Conservation (phyloP, 148 eudicot species). For the Persicaria maculosa region DNA sequence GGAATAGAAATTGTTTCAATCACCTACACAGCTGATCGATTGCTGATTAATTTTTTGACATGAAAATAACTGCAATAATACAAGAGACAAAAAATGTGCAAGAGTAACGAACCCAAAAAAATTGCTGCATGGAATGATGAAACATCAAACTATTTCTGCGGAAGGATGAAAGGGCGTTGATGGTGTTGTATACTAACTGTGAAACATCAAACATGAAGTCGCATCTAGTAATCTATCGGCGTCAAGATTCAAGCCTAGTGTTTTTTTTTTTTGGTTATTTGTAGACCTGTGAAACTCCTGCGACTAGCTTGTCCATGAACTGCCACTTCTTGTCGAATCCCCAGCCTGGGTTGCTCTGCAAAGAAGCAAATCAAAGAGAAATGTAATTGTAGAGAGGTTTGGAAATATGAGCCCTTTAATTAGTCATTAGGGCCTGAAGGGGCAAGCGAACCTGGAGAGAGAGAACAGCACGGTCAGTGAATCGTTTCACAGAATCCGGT, state of each 20-base stretch:
- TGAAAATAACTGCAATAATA: constrained; percentile 2
- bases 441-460: constrained; percentile 66
- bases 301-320: constrained; percentile 74
- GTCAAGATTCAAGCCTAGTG: background rate
- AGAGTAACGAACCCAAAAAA: background rate
- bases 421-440: background rate
- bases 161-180: background rate
- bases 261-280: constrained; percentile 27
- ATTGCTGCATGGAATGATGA: background rate
- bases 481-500: constrained; percentile 60
- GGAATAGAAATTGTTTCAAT: background rate
- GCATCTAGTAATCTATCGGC: background rate
- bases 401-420: background rate
- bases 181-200: background rate
- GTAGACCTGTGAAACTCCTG: constrained; percentile 56
- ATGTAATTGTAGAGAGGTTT: too few relatives aligned
- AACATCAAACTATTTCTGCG: background rate
- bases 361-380: background rate
- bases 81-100: background rate
- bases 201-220: background rate
- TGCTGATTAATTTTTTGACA: background rate
- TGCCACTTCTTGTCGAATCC: constrained; percentile 81
- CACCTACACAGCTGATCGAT: background rate
- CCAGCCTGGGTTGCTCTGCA: constrained; percentile 99
- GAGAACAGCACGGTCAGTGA: constrained; percentile 74